Evolutionary conservation across 2,329 filamentous ascomycete genomes (phyloP).

Genomic region (Pyrenochaeta sp.): DNA sequence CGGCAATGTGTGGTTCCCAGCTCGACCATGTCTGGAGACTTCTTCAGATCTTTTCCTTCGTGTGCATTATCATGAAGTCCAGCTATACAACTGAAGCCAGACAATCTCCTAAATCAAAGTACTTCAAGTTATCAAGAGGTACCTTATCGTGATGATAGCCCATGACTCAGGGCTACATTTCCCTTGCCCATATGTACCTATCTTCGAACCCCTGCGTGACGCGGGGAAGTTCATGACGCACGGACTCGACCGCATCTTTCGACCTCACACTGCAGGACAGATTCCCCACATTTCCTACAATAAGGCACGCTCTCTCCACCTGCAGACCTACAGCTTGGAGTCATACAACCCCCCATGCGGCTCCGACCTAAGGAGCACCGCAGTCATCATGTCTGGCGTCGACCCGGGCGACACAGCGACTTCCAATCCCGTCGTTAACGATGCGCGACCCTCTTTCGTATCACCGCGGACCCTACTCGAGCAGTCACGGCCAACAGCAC

Average conservation of each 20-base stretch:
- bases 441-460: slow-evolving; percentile 21
- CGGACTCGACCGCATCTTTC: not conserved
- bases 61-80: not conserved
- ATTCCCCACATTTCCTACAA: slow-evolving; percentile 9
- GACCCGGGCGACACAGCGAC: slow-evolving; percentile 41
- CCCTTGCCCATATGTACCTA: not conserved
- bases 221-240: not conserved
- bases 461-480: slow-evolving; percentile 36
- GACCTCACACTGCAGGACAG: not conserved
- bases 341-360: slow-evolving; percentile 45
- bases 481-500: slow-evolving; percentile 32
- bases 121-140: not conserved
- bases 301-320: slow-evolving; percentile 13
- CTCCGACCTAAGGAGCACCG: slow-evolving; percentile 42
- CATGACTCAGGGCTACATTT: not conserved
- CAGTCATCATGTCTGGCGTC: slow-evolving; percentile 50
- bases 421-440: slow-evolving; percentile 15
- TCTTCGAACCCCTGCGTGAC: too few relatives aligned
- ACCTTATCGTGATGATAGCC: not conserved
- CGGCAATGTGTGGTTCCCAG: slow-evolving; percentile 21
- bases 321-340: slow-evolving; percentile 13
- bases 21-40: not conserved
- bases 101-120: not conserved
- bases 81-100: slow-evolving; percentile 4
- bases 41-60: not conserved